Base-by-base conservation (phyloP, 2,329 filamentous ascomycete genomes). In the Epichloe amarillans region DNA sequence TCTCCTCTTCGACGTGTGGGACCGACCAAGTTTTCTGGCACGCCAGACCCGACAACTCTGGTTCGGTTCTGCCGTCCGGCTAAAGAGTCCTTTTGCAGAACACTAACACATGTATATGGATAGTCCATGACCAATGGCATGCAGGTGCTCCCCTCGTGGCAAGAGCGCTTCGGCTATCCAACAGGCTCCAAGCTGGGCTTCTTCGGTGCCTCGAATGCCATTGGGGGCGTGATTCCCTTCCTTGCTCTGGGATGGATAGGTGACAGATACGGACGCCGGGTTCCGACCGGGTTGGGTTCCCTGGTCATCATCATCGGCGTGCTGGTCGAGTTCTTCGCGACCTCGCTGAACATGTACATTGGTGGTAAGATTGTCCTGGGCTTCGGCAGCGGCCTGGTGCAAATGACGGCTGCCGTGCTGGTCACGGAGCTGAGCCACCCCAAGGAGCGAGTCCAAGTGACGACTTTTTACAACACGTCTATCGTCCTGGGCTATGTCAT, bases 391-490 rank as follows among this genome's bases (percentile, higher is more conserved):
- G 65, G 64, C 7, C 56, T 68, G n/a, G 62, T 69, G 30, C 65
- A 70, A 46, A 69, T 70, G 62, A 67, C 65, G 4, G 69, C 69
- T 0, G 69, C 69, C 0, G 66, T 72, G 4, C 54, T 72, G 12
- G 66, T 72, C 12, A 69, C 70, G 3, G 70, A 72, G 50, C 58
- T 72, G 46, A 68, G 57, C 45, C 67, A 68, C 50, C 69, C 62
- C 8, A 71, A 65, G 55, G 70, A 65, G 61, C 66, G 70, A 52
- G 63, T 62, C 42, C 65, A 57, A 50, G 62, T 58, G 55, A 69
- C 60, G 38, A 66, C 68, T 0, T 68, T 69, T 23, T 68, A 67
- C 58, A 68, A 68, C 50, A 69, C 66, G 3, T 67, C 67, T 5
- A 70, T 69, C n/a, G 68, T 64, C 2, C 56, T 68, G 14, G 66